Evolutionary conservation across 139 green algal species (phyloP).

Genomic region (Picochlorum sp.): DNA sequence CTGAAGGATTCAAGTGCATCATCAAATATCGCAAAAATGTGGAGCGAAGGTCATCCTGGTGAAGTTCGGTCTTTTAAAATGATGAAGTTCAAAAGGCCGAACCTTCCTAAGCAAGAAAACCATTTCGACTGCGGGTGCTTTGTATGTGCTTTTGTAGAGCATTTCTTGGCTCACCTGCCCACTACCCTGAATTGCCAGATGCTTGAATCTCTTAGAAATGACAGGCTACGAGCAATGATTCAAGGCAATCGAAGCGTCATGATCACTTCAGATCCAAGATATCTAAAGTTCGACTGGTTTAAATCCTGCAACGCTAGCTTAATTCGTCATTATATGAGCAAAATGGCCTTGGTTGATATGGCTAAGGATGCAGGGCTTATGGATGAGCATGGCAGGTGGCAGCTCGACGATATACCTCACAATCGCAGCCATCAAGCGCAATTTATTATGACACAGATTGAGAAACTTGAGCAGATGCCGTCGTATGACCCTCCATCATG

Average conservation of each 20-base stretch:
- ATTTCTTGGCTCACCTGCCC: slow-evolving; percentile 43
- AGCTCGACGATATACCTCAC: background rate
- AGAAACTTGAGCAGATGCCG: background rate
- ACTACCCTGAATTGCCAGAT: background rate
- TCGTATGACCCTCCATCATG: background rate
- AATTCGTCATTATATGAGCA: slow-evolving; percentile 20
- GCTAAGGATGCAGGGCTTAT: background rate
- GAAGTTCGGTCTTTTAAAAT: background rate
- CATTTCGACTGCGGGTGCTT: slow-evolving; percentile 88
- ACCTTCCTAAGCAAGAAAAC: slow-evolving; percentile 71
- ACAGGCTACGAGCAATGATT: background rate
- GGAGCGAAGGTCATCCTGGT: slow-evolving; percentile 15
- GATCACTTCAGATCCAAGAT: background rate
- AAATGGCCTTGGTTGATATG: background rate
- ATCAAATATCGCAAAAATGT: slow-evolving; percentile 4
- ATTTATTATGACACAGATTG: background rate
- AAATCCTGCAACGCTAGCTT: slow-evolving; percentile 24
- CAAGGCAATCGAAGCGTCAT: background rate
- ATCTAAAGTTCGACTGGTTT: slow-evolving; percentile 57
- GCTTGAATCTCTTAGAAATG: background rate
- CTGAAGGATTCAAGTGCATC: slow-evolving; percentile 7
- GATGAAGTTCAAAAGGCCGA: background rate
- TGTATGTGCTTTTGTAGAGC: slow-evolving; percentile 72
- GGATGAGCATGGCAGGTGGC: background rate
- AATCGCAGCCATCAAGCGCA: background rate